Base-by-base conservation (phyloP, 2,329 filamentous ascomycete species). In the Tolypocladium album region DNA sequence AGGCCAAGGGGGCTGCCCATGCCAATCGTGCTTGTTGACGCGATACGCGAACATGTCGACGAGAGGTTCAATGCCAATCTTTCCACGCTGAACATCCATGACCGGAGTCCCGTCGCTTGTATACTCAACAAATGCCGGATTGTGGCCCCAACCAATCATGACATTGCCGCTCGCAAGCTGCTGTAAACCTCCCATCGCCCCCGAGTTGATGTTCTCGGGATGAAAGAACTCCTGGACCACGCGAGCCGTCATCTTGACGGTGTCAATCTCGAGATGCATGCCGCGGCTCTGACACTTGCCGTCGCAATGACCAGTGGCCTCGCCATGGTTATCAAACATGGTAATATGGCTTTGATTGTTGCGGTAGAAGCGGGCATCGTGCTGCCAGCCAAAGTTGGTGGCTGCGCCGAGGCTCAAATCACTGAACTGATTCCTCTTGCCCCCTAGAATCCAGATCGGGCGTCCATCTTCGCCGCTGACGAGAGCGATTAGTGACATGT, bases 311-410 rank as follows among this genome's bases (percentile, higher is more conserved):
- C 65, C 66, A 2, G 69, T 72, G 4, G 67, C 61, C 63, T 73
- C 69, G 52, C 63, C 68, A 55, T 75, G 72, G 64, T 76, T 76
- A 65, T 76, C 73, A 60, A 76, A 76, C 57, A 76, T 67, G 58
- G 70, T 72, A 58, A 76, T 64, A 50, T 70, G 68, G 13, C 57
- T 65, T 57, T 68, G 66, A 36, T 36, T 36, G 59, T 67, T 61
- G 53, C 66, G 65, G 64, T 67, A 65, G 62, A 73, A 67, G 27
- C 70, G 70, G 7, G 70, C 72, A 57, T 76, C 71, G 62, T 76
- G 74, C 64, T 76, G 74, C 69, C 73, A 76, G 57, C 67, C 66
- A 63, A 76, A 74, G 61, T 72, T 66, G 38, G 70, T 73, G 12
- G 73, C 74, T 4, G 59, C 63, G 13, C 72, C 72, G 17, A 61